Evolutionary conservation across 768 basidiomycete species (phyloP).

Genomic region (Clitopilus passeckerianus): DNA sequence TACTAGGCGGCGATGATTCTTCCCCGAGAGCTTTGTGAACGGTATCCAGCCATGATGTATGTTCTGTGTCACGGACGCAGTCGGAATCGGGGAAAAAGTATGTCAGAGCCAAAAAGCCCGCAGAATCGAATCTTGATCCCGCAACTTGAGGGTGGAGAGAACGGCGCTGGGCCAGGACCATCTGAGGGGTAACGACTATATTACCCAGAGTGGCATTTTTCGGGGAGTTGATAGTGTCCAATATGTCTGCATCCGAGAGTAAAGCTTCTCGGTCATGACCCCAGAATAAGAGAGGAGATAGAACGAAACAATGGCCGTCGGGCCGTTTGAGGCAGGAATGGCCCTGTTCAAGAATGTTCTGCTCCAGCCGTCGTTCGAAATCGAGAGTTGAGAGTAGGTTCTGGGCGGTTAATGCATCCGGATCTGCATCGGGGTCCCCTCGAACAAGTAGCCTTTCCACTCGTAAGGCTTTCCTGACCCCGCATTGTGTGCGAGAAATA

Average conservation of each 20-base stretch:
- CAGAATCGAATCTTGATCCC: slow-evolving; percentile 52
- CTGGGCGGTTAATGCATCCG: slow-evolving; percentile 53
- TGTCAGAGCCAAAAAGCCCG: slow-evolving; percentile 71
- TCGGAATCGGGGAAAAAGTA: slow-evolving; percentile 79
- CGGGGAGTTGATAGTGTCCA: slow-evolving; percentile 49
- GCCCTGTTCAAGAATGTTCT: slow-evolving; percentile 29
- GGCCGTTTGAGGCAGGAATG: slow-evolving; percentile 50
- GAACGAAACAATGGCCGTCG: slow-evolving; percentile 56
- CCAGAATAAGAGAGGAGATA: slow-evolving; percentile 79
- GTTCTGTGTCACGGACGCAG: slow-evolving; percentile 60
- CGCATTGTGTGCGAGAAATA: slow-evolving; percentile 66
- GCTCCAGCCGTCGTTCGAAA: slow-evolving; percentile 55
- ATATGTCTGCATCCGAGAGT: slow-evolving; percentile 47
- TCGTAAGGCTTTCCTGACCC: slow-evolving; percentile 62
- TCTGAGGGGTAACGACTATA: slow-evolving; percentile 61
- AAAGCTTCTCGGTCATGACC: slow-evolving; percentile 52
- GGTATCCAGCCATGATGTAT: slow-evolving; percentile 57
- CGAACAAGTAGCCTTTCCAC: slow-evolving; percentile 75
- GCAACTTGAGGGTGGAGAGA: slow-evolving; percentile 43
- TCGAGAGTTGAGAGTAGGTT: slow-evolving; percentile 61
- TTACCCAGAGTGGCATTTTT: slow-evolving; percentile 57
- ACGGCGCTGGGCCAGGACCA: slow-evolving; percentile 74
- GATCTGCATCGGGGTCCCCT: slow-evolving; percentile 40
- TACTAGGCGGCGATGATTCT: slow-evolving; percentile 23
- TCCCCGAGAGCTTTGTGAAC: slow-evolving; percentile 34